Conservation (phyloP, 2,329 filamentous ascomycete species). For the Coniochaeta sp. region DNA sequence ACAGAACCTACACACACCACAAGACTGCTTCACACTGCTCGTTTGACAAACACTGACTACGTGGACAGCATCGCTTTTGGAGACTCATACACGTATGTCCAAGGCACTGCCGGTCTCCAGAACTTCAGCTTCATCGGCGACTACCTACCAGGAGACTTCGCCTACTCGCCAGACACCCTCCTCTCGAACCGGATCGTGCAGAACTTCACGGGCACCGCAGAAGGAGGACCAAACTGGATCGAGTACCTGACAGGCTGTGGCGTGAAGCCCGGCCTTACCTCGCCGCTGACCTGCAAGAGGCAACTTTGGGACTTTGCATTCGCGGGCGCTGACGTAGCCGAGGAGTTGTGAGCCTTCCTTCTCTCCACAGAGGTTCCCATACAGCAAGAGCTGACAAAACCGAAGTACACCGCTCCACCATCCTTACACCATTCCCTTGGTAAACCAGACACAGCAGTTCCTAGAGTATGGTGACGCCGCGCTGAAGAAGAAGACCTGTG, state of each 20-base stretch:
- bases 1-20: background rate
- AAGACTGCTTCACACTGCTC: background rate
- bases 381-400: background rate
- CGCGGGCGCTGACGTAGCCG: slow-evolving; percentile 41
- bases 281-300: slow-evolving; percentile 31
- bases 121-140: slow-evolving; percentile 50
- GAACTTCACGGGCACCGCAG: slow-evolving; percentile 41
- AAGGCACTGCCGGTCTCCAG: slow-evolving; percentile 41
- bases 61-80: slow-evolving; percentile 32
- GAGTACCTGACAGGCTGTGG: slow-evolving; percentile 45
- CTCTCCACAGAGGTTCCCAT: background rate
- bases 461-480: slow-evolving; percentile 33
- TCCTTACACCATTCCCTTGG: slow-evolving; percentile 38
- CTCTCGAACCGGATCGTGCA: slow-evolving; percentile 42
- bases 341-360: slow-evolving; percentile 15
- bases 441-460: slow-evolving; percentile 43
- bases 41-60: background rate
- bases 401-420: slow-evolving; percentile 39
- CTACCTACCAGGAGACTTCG: slow-evolving; percentile 28
- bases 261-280: slow-evolving; percentile 31
- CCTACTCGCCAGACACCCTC: slow-evolving; percentile 34
- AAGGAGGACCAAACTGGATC: slow-evolving; percentile 48
- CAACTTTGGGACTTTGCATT: slow-evolving; percentile 52
- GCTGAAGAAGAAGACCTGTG: slow-evolving; percentile 16
- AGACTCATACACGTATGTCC: slow-evolving; percentile 44